Conservation (phyloP, 805 yeast species). For the Cyberlindnera suaveolens region DNA sequence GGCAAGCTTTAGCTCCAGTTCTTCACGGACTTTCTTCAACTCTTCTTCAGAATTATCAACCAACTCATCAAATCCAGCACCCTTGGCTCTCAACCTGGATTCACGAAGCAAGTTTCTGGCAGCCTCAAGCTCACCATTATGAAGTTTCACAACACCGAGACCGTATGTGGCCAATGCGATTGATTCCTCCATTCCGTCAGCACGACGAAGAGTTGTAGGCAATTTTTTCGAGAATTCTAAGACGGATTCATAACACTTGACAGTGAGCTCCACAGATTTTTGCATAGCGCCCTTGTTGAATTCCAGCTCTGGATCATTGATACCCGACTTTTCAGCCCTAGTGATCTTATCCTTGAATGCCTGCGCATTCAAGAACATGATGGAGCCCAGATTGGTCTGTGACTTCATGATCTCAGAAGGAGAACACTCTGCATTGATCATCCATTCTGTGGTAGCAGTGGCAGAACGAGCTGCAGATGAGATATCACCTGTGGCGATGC, state of each 20-base stretch:
- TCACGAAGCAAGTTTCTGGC: slow-evolving; percentile 62
- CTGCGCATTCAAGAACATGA: slow-evolving; percentile 63
- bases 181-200: slow-evolving; percentile 48
- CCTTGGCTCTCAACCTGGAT: slow-evolving; percentile 63
- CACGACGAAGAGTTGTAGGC: slow-evolving; percentile 29
- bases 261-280: slow-evolving; percentile 28
- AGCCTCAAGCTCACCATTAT: slow-evolving; percentile 44
- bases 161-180: slow-evolving; percentile 82
- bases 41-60: slow-evolving; percentile 62
- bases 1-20: slow-evolving; percentile 5
- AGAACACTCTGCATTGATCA: slow-evolving; percentile 65
- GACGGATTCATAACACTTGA: slow-evolving; percentile 37
- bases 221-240: slow-evolving; percentile 36
- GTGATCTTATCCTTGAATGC: slow-evolving; percentile 46
- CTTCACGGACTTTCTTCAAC: slow-evolving; percentile 42
- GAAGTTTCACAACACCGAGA: slow-evolving; percentile 72
- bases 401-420: slow-evolving; percentile 59
- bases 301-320: slow-evolving; percentile 17
- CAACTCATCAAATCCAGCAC: slow-evolving; percentile 57
- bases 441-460: slow-evolving; percentile 59
- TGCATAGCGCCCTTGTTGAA: slow-evolving; percentile 20
- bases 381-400: slow-evolving; percentile 64
- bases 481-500: slow-evolving; percentile 63
- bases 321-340: slow-evolving; percentile 19
- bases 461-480: slow-evolving; percentile 55